A percentile compares a stretch with the other conserved stretches of the same genome.
Evolutionary conservation across 345 rosid species (phyloP).

Genomic region (Syzygium jambos): DNA sequence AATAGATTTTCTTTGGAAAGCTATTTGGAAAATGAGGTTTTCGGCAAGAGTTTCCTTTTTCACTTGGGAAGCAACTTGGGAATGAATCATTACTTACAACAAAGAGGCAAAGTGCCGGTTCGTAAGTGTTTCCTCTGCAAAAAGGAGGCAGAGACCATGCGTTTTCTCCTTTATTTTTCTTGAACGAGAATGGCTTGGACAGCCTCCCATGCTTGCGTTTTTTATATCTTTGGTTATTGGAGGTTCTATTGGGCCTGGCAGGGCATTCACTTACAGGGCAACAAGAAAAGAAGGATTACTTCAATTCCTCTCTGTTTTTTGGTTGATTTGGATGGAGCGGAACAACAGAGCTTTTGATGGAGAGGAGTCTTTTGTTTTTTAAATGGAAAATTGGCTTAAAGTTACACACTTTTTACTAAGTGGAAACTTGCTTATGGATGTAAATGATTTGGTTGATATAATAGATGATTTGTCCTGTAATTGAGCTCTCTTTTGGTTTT

Average conservation of each 20-base stretch:
- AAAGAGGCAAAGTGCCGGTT: background rate
- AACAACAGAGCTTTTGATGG: background rate
- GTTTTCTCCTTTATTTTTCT: background rate
- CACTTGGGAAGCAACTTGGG: background rate
- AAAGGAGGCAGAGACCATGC: background rate
- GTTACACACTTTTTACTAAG: background rate
- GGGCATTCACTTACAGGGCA: background rate
- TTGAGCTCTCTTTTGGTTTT: background rate
- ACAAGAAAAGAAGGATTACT: background rate
- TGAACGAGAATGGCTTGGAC: background rate
- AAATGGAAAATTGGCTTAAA: background rate
- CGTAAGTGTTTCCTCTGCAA: background rate
- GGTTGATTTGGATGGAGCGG: background rate
- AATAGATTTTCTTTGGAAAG: background rate
- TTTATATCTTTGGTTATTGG: background rate
- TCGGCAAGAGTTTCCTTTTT: background rate
- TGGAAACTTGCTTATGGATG: background rate
- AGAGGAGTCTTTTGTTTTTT: background rate
- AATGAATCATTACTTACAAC: background rate
- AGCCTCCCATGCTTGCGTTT: background rate
- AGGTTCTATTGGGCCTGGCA: background rate
- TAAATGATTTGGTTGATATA: background rate
- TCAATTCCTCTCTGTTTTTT: background rate
- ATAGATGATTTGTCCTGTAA: background rate
- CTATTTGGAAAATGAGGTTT: background rate